Base-by-base conservation (phyloP, 352 stramenopile species). In the Phytophthora litchii region DNA sequence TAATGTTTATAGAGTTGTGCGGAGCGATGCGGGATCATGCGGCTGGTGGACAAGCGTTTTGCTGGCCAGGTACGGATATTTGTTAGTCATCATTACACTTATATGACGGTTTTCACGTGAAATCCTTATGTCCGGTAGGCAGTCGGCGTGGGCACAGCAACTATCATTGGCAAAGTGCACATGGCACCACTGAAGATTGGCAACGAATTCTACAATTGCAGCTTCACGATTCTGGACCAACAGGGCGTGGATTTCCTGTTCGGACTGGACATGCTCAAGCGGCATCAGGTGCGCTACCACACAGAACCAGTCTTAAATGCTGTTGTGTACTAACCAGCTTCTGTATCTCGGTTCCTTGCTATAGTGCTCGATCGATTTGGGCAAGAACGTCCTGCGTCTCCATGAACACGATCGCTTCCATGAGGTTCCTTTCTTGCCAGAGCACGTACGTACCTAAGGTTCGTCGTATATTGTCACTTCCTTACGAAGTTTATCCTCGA, bases 241-340 rank as follows among this genome's bases (percentile, higher is more conserved):
- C 64, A 97, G 83, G 86, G 97, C 63, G 97, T 99, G 37, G 96
- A 99, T 61, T 98, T 99, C 62, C 72, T 99, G 8, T 98, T 99
- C 54, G 97, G 97, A 9, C 80, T 99, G 37, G 97, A 99, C 69
- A 99, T 99, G 96, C 83, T 99, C 14, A 98, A 98, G 73, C 88
- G 97, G 14, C 95, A 99, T 85, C 89, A 94, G 76, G 85, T 92
- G 57, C 36, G 54, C 1, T 29, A 35, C 4, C 14, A 37, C 10
- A 19, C 21, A 10, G 25, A 29, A 23, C 43, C 4, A 27, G 14
- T 6, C n/a, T 16, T 49, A 42, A 9, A 27, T 40, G 3, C 17
- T 19, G 23, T 64, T 46, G 12, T 19, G 10, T 23, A 14, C 44
- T 57, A 38, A 46, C 8, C 17, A 43, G 29, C 4, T 41, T 34